These are phyloP conservation scores for Sporothrix dimorphospora DNA, from an alignment of 2,329 filamentous ascomycete genomes.

Conservation along the genomic window DNA sequence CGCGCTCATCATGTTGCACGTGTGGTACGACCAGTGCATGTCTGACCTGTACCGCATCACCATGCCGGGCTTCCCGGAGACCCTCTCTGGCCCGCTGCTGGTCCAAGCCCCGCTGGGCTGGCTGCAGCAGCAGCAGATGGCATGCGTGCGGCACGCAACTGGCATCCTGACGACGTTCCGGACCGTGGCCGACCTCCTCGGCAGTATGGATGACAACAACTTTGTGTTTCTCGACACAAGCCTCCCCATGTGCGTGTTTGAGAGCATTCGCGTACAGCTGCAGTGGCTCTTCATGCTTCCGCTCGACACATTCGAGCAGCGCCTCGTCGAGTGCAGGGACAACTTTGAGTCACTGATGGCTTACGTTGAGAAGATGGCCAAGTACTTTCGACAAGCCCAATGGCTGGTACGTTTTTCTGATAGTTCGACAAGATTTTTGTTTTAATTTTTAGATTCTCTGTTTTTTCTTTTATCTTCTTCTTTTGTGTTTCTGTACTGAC, in stretches of 20 bases:
- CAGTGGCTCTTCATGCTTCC: slow-evolving; percentile 18
- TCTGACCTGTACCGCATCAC: slow-evolving; percentile 19
- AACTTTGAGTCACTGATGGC: slow-evolving; percentile 12
- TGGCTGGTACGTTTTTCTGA: slow-evolving; percentile 7
- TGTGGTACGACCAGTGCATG: slow-evolving; percentile 25
- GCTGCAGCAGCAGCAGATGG: slow-evolving; percentile 16
- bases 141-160: not conserved
- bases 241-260: slow-evolving; percentile 11
- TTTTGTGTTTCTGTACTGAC: too few relatives aligned
- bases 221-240: not conserved
- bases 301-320: not conserved
- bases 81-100: not conserved
- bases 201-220: not conserved
- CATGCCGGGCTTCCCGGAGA: slow-evolving; percentile 20
- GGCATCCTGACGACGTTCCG: not conserved
- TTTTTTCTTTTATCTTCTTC: too few relatives aligned
- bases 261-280: slow-evolving; percentile 12
- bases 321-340: not conserved
- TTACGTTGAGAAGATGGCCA: slow-evolving; percentile 2
- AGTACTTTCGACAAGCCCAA: slow-evolving; percentile 14
- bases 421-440: too few relatives aligned
- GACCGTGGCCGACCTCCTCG: not conserved
- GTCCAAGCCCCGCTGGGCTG: not conserved
- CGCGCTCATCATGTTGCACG: slow-evolving; percentile 10
- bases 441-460: too few relatives aligned